Evolutionary conservation across 345 rosid genomes (phyloP).

Genomic region (Citrus mangshanensis): DNA sequence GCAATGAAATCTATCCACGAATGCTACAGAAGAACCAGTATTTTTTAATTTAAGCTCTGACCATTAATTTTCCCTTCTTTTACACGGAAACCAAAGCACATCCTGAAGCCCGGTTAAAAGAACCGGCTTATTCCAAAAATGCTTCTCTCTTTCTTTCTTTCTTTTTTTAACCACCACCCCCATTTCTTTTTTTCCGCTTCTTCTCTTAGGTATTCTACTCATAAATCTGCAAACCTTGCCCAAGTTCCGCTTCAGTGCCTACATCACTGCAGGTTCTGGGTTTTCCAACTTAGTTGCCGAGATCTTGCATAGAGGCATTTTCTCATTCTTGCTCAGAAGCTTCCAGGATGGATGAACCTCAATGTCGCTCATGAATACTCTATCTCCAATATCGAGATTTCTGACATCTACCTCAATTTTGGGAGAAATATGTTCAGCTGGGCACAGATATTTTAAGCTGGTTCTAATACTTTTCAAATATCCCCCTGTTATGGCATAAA

Average conservation of each 20-base stretch:
- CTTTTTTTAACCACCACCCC: no score
- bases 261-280: slow-evolving; percentile 26
- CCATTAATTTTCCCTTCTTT: background rate
- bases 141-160: background rate
- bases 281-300: slow-evolving; percentile 37
- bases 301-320: slow-evolving; percentile 77
- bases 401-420: slow-evolving; percentile 87
- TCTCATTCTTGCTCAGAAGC: slow-evolving; percentile 73
- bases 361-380: slow-evolving; percentile 52
- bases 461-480: slow-evolving; percentile 46
- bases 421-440: slow-evolving; percentile 74
- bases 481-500: slow-evolving; percentile 56
- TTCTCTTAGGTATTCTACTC: background rate
- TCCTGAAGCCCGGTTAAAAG: background rate
- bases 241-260: slow-evolving; percentile 8
- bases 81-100: slow-evolving; percentile 2
- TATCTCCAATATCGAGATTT: slow-evolving; percentile 73
- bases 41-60: background rate
- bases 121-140: slow-evolving; percentile 13
- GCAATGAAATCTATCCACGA: background rate
- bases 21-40: background rate
- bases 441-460: slow-evolving; percentile 51
- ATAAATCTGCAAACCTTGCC: background rate
- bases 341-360: slow-evolving; percentile 65
- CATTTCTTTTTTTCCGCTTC: no score